phyloP scores from a whole-genome alignment of 441 rosid genomes.

The Arabidopsis lyrata region DNA sequence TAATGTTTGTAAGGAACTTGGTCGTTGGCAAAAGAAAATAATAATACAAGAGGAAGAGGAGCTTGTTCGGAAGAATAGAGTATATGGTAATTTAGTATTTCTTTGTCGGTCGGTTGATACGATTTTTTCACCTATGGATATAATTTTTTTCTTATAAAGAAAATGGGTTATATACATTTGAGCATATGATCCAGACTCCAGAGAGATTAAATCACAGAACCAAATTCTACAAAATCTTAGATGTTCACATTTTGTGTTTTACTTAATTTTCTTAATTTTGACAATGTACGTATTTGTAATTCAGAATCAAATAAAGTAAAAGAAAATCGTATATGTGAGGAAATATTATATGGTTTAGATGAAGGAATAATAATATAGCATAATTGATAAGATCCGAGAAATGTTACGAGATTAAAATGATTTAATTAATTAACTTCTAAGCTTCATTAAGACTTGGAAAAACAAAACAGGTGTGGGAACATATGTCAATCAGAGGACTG shows the following conservation, averaged over 20 bases:
- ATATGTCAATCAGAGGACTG: slow-evolving; percentile 31
- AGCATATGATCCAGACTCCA: neutral
- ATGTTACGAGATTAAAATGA: slow-evolving; percentile 1
- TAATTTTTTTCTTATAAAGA: neutral
- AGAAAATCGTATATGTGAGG: neutral
- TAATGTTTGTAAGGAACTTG: slow-evolving; percentile 11
- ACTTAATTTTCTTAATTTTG: neutral
- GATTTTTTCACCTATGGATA: too few relatives aligned
- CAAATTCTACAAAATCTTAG: neutral
- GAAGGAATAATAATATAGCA: neutral
- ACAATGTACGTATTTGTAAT: neutral
- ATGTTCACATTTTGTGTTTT: neutral
- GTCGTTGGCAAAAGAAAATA: neutral
- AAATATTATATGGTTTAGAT: slow-evolving; percentile 10
- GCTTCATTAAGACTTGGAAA: slow-evolving; percentile 33
- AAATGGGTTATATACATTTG: neutral
- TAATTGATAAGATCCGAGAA: neutral
- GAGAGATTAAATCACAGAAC: neutral
- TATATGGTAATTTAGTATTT: neutral
- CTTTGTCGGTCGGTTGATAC: slow-evolving; percentile 4
- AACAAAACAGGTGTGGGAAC: slow-evolving; percentile 8
- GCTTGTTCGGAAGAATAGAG: slow-evolving; percentile 19
- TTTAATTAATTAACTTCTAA: slow-evolving; percentile 41
- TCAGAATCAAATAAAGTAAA: neutral
- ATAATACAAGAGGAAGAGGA: neutral